These are phyloP conservation scores for Neurospora sp. DNA, from an alignment of 2,329 filamentous ascomycete genomes.

Conservation along the genomic window DNA sequence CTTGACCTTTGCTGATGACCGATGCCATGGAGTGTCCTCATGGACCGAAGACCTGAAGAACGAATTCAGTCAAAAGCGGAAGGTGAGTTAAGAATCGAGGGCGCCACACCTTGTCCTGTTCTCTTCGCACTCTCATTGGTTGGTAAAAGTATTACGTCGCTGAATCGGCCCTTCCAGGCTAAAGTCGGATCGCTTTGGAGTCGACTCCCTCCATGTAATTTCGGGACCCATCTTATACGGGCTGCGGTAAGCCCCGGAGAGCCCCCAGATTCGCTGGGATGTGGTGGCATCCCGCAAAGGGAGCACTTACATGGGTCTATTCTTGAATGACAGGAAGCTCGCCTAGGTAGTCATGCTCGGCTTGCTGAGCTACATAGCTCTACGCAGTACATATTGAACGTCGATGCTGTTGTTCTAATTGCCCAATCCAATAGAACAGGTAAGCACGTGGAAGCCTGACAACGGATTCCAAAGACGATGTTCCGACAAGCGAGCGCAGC, in stretches of 20 bases:
- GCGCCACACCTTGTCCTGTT: conserved; percentile 24
- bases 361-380: background rate
- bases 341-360: background rate
- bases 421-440: background rate
- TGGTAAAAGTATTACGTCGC: conserved; percentile 26
- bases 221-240: conserved; percentile 17
- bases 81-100: background rate
- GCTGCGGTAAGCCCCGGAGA: conserved; percentile 11
- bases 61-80: conserved; percentile 3
- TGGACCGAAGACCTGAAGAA: background rate
- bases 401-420: background rate
- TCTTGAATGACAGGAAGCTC: background rate
- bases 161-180: conserved; percentile 34
- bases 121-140: conserved; percentile 24
- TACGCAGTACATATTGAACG: background rate
- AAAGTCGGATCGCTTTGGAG: conserved; percentile 21
- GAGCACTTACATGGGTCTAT: conserved; percentile 2
- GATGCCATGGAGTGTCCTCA: background rate
- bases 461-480: background rate
- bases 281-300: conserved; percentile 18
- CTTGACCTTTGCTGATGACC: background rate
- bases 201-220: conserved; percentile 12
- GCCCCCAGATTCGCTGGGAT: conserved; percentile 19
- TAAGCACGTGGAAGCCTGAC: background rate
- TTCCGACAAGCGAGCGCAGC: background rate